Base-by-base conservation (phyloP, 2,329 filamentous ascomycete species). In the Macrophomina pseudophaseolina region DNA sequence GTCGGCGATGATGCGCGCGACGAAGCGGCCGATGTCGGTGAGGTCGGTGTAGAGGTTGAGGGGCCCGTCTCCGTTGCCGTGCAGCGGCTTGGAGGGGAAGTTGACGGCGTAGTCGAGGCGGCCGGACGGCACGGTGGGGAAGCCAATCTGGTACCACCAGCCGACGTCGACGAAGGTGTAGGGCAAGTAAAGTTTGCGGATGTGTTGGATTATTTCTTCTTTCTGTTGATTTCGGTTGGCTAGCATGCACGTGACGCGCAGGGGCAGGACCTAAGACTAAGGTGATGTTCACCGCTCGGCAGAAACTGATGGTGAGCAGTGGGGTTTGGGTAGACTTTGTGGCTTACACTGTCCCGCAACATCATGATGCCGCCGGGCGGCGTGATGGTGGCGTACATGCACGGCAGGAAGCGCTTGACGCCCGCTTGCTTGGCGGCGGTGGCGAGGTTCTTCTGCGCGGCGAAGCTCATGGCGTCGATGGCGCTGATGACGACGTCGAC, bases 131-230 rank as follows among this genome's bases (percentile, higher is more conserved):
- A 85, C 72, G 16, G 71, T 70, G 9, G 81, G 82, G 64, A 82
- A 76, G 7, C 77, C 75, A 44, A 84, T 70, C 70, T 87, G 84
- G 71, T 85, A 84, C 86, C 86, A 88, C 77, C 79, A 86, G 18
- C 86, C 86, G 12, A 87, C 80, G 68, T 88, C 86, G 60, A 88
- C 82, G 71, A 85, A 76, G 5, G 86, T 88, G 74, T 83, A 88
- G 0, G 84, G 83, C 0, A 88, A 78, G 33, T 78, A 74, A 1
- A 84, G 71, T 64, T 78, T 74, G 70, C 82, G 81, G 67, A 87
- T 77, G 64, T 84, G 80, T 66, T 84, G 80, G 71, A 84, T 80
- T 12, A 86, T 77, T 2, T 78, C 74, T 69, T 87, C 83, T 78
- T 88, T 87, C 75, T 82, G 67, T 35, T 38, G 7, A 8, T 12